phyloP scores from a whole-genome alignment of 2,329 filamentous ascomycete species.

The Seiridium unicorne region DNA sequence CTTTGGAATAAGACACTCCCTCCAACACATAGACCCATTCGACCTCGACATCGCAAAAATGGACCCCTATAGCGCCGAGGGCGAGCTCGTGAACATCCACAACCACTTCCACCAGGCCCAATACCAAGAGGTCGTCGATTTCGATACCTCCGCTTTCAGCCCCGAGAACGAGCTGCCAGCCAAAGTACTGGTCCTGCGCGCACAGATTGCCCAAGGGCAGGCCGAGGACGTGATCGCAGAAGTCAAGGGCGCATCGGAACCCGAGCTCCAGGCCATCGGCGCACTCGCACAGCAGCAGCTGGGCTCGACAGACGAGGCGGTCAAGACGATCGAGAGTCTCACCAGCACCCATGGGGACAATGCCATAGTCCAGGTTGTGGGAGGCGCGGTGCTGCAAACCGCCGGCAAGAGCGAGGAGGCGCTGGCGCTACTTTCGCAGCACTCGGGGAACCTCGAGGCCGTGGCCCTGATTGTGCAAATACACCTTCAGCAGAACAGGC shows the following conservation, averaged over 20 bases:
- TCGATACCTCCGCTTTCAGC: constrained; percentile 78
- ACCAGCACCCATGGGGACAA: constrained; percentile 69
- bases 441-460: constrained; percentile 79
- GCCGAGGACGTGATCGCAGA: constrained; percentile 70
- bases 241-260: constrained; percentile 60
- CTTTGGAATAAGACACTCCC: not conserved
- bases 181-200: constrained; percentile 75
- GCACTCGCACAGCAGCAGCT: constrained; percentile 68
- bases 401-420: constrained; percentile 84
- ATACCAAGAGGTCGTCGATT: constrained; percentile 83
- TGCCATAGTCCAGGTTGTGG: constrained; percentile 74
- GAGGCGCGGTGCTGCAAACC: constrained; percentile 77
- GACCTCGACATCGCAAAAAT: constrained; percentile 36
- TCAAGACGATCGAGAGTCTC: constrained; percentile 64
- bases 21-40: not conserved
- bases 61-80: constrained; percentile 70
- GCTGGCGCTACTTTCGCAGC: constrained; percentile 72
- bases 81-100: constrained; percentile 70
- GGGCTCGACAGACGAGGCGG: constrained; percentile 61
- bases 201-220: constrained; percentile 80
- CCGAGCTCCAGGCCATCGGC: constrained; percentile 74
- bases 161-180: constrained; percentile 74
- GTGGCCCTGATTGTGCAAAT: constrained; percentile 91
- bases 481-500: constrained; percentile 85
- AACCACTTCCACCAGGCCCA: constrained; percentile 76